A percentile compares a stretch with the other conserved stretches of the same genome.
These are phyloP conservation scores for Mycena kentingensis DNA, from an alignment of 768 basidiomycete genomes.

Conservation along the genomic window DNA sequence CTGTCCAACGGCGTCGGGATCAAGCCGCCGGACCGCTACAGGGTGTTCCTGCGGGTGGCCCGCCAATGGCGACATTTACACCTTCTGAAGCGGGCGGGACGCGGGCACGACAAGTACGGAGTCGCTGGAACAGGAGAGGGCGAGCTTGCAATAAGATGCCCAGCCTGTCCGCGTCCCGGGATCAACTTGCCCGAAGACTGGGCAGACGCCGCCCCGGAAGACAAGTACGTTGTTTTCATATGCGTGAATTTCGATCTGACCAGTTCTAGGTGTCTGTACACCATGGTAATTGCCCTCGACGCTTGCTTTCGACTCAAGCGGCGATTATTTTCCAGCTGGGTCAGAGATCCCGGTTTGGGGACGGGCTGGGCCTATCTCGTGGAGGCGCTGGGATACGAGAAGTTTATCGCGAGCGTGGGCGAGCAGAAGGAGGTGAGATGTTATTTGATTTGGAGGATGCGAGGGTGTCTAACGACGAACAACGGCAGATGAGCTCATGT, in stretches of 20 bases:
- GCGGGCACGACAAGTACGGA: background rate
- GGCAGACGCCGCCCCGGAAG: background rate
- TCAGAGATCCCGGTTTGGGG: constrained; percentile 1
- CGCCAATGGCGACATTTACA: constrained; percentile 2
- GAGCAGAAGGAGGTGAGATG: constrained; percentile 18
- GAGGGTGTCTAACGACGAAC: no score
- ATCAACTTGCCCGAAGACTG: constrained; percentile 20
- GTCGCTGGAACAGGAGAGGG: constrained; percentile 8
- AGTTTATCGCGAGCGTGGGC: constrained; percentile 3
- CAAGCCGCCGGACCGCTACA: constrained; percentile 2
- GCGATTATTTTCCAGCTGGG: background rate
- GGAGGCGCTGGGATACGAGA: background rate
- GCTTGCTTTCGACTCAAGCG: constrained; percentile 6
- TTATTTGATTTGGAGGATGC: no score
- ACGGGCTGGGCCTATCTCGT: constrained; percentile 4
- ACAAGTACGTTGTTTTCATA: no score
- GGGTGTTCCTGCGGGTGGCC: constrained; percentile 3
- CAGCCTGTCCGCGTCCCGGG: constrained; percentile 22
- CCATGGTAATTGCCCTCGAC: background rate
- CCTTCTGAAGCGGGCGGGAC: constrained; percentile 8
- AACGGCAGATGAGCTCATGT: no score
- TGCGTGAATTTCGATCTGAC: background rate
- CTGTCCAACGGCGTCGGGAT: constrained; percentile 10
- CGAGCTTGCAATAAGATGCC: constrained; percentile 18
- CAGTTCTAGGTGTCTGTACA: no score